phyloP scores from a whole-genome alignment of 1,284 basidiomycete species.

The Cryptococcus sp. region DNA sequence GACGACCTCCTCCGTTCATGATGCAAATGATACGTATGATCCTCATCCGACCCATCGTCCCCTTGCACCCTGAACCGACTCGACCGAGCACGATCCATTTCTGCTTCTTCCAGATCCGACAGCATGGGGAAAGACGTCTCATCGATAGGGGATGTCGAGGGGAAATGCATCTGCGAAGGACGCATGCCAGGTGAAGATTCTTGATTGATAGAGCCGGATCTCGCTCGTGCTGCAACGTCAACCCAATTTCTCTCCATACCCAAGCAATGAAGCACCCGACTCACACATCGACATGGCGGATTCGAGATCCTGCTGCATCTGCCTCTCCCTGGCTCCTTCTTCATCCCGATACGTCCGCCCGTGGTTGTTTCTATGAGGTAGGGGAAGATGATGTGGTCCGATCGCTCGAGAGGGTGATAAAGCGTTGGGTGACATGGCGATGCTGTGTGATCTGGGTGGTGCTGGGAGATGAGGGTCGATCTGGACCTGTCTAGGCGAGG shows the following conservation, averaged over 20 bases:
- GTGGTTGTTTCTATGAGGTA: not conserved
- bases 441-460: constrained; percentile 13
- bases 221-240: constrained; percentile 31
- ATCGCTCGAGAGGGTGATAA: constrained; percentile 28
- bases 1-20: not conserved
- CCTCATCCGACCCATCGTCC: constrained; percentile 23
- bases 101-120: constrained; percentile 44
- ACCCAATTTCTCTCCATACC: not conserved
- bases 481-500: constrained; percentile 27
- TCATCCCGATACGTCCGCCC: constrained; percentile 19
- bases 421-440: constrained; percentile 15
- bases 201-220: constrained; percentile 35
- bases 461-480: constrained; percentile 21
- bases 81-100: constrained; percentile 40
- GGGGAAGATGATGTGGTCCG: constrained; percentile 3
- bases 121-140: constrained; percentile 45
- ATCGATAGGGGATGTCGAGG: constrained; percentile 38
- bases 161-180: constrained; percentile 22
- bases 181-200: constrained; percentile 23
- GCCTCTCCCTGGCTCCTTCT: constrained; percentile 30
- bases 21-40: constrained; percentile 2
- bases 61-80: constrained; percentile 18
- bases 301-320: constrained; percentile 44
- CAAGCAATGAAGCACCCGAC: constrained; percentile 14
- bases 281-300: constrained; percentile 44